Conservation (phyloP, 495 filamentous ascomycete species). For the Neurospora sp. region DNA sequence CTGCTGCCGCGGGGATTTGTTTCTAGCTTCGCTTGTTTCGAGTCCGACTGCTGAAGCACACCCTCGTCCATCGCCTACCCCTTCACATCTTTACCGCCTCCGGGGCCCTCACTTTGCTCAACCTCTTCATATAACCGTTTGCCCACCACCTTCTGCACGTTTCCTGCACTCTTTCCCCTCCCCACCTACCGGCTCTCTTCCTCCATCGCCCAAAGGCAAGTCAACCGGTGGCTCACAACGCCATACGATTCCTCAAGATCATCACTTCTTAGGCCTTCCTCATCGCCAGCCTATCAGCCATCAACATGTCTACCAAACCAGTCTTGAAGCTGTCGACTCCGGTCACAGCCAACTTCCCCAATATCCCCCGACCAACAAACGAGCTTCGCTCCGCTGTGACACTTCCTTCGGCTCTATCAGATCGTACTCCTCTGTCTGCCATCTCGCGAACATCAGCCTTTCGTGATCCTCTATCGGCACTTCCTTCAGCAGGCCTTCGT, state of each 20-base stretch:
- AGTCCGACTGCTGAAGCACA: constrained; percentile 3
- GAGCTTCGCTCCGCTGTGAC: constrained; percentile 39
- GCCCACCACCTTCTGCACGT: constrained; percentile 21
- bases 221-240: constrained; percentile 26
- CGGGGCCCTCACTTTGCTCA: constrained; percentile 14
- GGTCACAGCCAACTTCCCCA: constrained; percentile 65
- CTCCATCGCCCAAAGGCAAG: constrained; percentile 20
- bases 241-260: constrained; percentile 34
- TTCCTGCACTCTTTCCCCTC: constrained; percentile 18
- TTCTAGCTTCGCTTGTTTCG: constrained; percentile 15
- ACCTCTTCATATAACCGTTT: constrained; percentile 32
- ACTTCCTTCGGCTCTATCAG: constrained; percentile 22
- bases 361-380: constrained; percentile 51
- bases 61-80: constrained; percentile 6
- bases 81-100: constrained; percentile 8
- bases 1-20: constrained; percentile 11
- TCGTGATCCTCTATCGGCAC: constrained; percentile 20
- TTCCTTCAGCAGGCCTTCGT: constrained; percentile 26
- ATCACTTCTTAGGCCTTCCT: constrained; percentile 8
- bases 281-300: constrained; percentile 12
- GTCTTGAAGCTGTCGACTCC: constrained; percentile 67
- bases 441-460: constrained; percentile 24
- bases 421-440: constrained; percentile 22
- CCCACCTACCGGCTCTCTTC: constrained; percentile 27
- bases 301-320: constrained; percentile 52